Evolutionary conservation across 192 early-diverging fungal genomes (phyloP).

Genomic region (Coemansia sp.): DNA sequence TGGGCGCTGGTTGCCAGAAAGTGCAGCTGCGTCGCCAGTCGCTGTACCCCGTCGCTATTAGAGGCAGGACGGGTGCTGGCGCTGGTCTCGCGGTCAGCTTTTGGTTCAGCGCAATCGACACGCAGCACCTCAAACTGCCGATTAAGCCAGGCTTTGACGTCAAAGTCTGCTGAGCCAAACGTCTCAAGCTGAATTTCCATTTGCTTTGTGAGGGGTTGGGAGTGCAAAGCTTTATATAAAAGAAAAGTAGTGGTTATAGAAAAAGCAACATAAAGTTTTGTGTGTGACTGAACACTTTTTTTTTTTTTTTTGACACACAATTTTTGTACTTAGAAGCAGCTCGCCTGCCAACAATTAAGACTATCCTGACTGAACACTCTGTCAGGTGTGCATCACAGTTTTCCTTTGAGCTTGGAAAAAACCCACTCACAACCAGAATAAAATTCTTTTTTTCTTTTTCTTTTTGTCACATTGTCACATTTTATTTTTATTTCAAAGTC

Average conservation of each 20-base stretch:
- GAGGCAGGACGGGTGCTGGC: neutral
- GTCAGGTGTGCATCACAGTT: too few relatives aligned
- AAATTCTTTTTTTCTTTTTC: too few relatives aligned
- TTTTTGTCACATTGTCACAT: neutral
- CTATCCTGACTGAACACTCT: too few relatives aligned
- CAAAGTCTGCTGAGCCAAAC: constrained; percentile 29
- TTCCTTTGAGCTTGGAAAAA: too few relatives aligned
- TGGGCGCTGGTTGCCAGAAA: constrained; percentile 46
- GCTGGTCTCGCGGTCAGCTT: neutral
- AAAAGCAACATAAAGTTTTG: neutral
- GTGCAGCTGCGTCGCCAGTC: constrained; percentile 45
- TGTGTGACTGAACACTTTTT: too few relatives aligned
- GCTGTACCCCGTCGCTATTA: constrained; percentile 23
- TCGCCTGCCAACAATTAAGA: too few relatives aligned
- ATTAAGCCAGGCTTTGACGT: constrained; percentile 48
- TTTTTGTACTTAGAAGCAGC: too few relatives aligned
- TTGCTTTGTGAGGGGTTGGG: neutral
- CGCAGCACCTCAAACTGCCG: constrained; percentile 30
- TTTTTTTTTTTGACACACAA: too few relatives aligned
- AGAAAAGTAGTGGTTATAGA: neutral
- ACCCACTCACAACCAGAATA: neutral
- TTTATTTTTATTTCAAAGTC: too few relatives aligned
- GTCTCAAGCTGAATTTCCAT: constrained; percentile 47
- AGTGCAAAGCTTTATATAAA: neutral
- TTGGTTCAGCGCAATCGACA: neutral